Conservation (phyloP, 179 eudicot species). For the Beta corolliflora region DNA sequence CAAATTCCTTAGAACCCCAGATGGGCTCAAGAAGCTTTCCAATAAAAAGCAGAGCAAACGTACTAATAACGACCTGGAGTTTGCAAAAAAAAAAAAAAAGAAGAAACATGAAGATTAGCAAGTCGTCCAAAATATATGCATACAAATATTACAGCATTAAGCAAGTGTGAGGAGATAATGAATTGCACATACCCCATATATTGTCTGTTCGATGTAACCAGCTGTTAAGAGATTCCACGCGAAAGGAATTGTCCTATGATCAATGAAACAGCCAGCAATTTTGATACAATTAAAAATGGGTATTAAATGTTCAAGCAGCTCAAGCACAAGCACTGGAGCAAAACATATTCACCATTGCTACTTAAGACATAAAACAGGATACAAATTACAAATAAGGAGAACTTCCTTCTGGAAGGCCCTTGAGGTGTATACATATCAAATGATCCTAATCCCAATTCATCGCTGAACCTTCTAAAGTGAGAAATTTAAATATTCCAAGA, state of each 20-base stretch:
- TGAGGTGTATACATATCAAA: too few species aligned
- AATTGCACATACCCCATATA: conserved; percentile 66
- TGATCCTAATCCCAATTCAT: background rate
- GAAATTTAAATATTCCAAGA: too few species aligned
- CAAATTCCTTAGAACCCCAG: conserved; percentile 95
- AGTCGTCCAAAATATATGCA: background rate
- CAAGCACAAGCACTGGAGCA: conserved; percentile 2
- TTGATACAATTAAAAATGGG: background rate
- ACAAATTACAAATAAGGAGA: too few species aligned
- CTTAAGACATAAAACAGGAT: background rate
- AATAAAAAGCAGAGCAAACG: conserved; percentile 74
- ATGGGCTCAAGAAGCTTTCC: conserved; percentile 98
- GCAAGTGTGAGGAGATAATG: conserved; percentile 3
- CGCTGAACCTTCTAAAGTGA: background rate
- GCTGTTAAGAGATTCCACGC: conserved; percentile 98
- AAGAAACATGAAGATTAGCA: background rate
- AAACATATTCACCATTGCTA: background rate
- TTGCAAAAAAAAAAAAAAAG: background rate
- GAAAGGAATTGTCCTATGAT: conserved; percentile 87
- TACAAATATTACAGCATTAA: conserved; percentile 1
- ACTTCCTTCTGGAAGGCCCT: too few species aligned
- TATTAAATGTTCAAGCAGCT: conserved; percentile 13
- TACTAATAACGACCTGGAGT: conserved; percentile 67
- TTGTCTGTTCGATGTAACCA: conserved; percentile 85
- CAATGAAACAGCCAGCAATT: conserved; percentile 13